phyloP scores from a whole-genome alignment of 2,329 filamentous ascomycete genomes.

The Diaporthe citri region DNA sequence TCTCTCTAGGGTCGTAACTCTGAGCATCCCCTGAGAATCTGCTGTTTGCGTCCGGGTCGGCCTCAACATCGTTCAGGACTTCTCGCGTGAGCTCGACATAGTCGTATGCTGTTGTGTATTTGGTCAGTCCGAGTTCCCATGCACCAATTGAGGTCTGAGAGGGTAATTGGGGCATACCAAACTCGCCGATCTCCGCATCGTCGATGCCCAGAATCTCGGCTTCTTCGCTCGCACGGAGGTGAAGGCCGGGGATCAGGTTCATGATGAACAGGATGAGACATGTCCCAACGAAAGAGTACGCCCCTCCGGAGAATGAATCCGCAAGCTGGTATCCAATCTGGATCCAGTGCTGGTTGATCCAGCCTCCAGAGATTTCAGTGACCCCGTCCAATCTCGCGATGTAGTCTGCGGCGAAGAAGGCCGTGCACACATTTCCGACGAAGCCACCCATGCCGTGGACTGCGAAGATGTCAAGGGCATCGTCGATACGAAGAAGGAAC shows the following conservation, averaged over 20 bases:
- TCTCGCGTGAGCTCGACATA: slow-evolving; percentile 87
- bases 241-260: slow-evolving; percentile 82
- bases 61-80: slow-evolving; percentile 55
- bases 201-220: slow-evolving; percentile 89
- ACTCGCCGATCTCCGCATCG: slow-evolving; percentile 92
- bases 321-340: slow-evolving; percentile 88
- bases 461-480: slow-evolving; percentile 90
- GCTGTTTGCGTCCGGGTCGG: slow-evolving; percentile 38
- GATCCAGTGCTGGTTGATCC: slow-evolving; percentile 86
- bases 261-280: slow-evolving; percentile 84
- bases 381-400: slow-evolving; percentile 84
- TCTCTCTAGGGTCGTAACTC: slow-evolving; percentile 51
- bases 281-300: slow-evolving; percentile 83
- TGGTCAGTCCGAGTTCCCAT: background rate
- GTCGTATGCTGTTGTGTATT: slow-evolving; percentile 75
- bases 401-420: slow-evolving; percentile 86
- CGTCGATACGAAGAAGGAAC: slow-evolving; percentile 83
- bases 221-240: slow-evolving; percentile 80
- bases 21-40: slow-evolving; percentile 48
- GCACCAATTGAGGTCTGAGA: too few relatives aligned
- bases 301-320: slow-evolving; percentile 80
- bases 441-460: slow-evolving; percentile 84
- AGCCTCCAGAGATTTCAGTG: slow-evolving; percentile 78
- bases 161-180: slow-evolving; percentile 52
- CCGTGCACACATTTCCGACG: slow-evolving; percentile 83